Evolutionary conservation across 1,139 yeast genomes (phyloP).

Genomic region (Debaryomycetaceae sp.): DNA sequence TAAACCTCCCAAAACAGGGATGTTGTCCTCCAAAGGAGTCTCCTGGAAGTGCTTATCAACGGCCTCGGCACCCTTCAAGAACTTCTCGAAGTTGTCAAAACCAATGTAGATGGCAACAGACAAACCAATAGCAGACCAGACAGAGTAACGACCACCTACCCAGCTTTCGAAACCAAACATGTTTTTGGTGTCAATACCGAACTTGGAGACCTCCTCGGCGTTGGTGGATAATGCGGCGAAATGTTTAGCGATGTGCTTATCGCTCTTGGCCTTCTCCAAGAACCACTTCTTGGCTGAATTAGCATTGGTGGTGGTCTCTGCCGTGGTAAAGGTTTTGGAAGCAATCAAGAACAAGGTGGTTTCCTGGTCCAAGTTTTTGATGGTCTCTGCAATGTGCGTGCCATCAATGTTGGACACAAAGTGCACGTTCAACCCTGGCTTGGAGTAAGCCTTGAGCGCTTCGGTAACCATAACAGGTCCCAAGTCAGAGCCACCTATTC

Average conservation of each 20-base stretch:
- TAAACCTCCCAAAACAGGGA: conserved; percentile 90
- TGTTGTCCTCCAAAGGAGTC: conserved; percentile 85
- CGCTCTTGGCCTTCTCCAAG: conserved; percentile 65
- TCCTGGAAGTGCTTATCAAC: conserved; percentile 85
- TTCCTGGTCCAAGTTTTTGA: conserved; percentile 76
- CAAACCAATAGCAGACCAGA: conserved; percentile 97
- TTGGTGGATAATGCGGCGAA: conserved; percentile 96
- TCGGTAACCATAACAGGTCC: conserved; percentile 99
- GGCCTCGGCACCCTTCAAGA: conserved; percentile 97
- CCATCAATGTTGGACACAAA: conserved; percentile 98
- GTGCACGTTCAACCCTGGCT: conserved; percentile 74
- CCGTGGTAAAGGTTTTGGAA: conserved; percentile 97
- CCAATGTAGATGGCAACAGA: conserved; percentile 95
- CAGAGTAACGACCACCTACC: conserved; percentile 99
- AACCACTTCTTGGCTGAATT: conserved; percentile 95
- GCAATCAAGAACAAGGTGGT: conserved; percentile 93
- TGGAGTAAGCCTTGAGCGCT: conserved; percentile 87
- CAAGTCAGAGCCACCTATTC: conserved; percentile 97
- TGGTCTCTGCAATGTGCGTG: conserved; percentile 90
- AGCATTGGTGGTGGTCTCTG: conserved; percentile 96
- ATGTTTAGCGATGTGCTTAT: conserved; percentile 84
- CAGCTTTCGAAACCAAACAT: conserved; percentile 98
- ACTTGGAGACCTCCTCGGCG: conserved; percentile 83
- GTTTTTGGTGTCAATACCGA: conserved; percentile 95
- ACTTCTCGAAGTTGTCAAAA: conserved; percentile 83